These are phyloP conservation scores for Cyberlindnera japonica DNA, from an alignment of 805 yeast genomes.

Conservation along the genomic window DNA sequence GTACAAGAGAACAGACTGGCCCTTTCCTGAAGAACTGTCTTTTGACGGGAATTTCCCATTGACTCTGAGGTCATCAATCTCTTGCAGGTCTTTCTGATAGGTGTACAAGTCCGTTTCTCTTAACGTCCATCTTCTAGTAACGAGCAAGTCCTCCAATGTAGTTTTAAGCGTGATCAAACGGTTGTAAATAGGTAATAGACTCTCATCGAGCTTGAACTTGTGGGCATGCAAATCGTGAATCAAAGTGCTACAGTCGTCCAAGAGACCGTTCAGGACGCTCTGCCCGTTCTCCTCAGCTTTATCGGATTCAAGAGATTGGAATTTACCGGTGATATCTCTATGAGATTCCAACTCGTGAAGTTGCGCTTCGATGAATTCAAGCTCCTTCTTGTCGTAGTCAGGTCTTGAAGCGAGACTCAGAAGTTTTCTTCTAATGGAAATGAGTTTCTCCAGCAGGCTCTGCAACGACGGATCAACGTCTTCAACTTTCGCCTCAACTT, in stretches of 20 bases:
- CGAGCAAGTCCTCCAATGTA: constrained; percentile 74
- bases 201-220: constrained; percentile 41
- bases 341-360: constrained; percentile 41
- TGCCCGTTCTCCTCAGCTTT: constrained; percentile 37
- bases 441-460: constrained; percentile 53
- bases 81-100: constrained; percentile 70
- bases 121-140: constrained; percentile 96
- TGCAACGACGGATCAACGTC: constrained; percentile 49
- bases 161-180: constrained; percentile 62
- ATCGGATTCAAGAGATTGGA: constrained; percentile 36
- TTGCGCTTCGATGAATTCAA: constrained; percentile 35
- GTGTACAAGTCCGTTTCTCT: constrained; percentile 91
- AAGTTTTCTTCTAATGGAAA: constrained; percentile 59
- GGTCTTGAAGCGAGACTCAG: constrained; percentile 47
- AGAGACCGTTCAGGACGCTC: constrained; percentile 60
- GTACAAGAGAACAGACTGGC: constrained; percentile 65
- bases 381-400: constrained; percentile 25
- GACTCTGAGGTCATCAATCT: constrained; percentile 69
- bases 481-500: constrained; percentile 53
- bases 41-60: constrained; percentile 49
- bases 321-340: constrained; percentile 56
- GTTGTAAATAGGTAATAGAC: constrained; percentile 57
- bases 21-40: constrained; percentile 35
- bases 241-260: constrained; percentile 80
- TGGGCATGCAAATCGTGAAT: constrained; percentile 60